Evolutionary conservation across 805 yeast species (phyloP).

Genomic region (Grigorovia transvaalensis): DNA sequence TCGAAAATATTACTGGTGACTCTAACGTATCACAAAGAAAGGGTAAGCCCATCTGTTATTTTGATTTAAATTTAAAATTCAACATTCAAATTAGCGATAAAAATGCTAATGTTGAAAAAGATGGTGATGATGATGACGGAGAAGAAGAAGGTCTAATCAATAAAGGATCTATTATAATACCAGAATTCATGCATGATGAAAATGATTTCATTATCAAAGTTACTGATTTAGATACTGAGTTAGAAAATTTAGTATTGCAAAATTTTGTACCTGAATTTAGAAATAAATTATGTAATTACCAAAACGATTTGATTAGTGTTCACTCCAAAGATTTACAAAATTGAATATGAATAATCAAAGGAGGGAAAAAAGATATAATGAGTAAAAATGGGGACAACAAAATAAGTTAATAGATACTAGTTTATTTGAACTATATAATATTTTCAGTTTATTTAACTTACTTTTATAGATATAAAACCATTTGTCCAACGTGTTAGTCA

Average conservation of each 20-base stretch:
- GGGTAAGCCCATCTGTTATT: slow-evolving; percentile 69
- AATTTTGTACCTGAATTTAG: slow-evolving; percentile 44
- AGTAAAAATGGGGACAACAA: not conserved
- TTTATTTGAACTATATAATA: too few relatives aligned
- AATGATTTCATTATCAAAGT: slow-evolving; percentile 53
- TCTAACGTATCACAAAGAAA: slow-evolving; percentile 79
- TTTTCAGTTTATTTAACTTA: not conserved
- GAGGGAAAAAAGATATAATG: too few relatives aligned
- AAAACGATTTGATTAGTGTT: slow-evolving; percentile 46
- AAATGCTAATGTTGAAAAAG: slow-evolving; percentile 17
- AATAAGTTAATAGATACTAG: not conserved
- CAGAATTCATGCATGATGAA: slow-evolving; percentile 73
- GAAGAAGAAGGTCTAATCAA: slow-evolving; percentile 29
- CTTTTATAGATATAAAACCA: slow-evolving; percentile 4
- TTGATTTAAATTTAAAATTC: slow-evolving; percentile 50
- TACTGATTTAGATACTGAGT: slow-evolving; percentile 30
- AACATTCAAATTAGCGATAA: slow-evolving; percentile 19
- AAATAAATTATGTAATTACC: slow-evolving; percentile 45
- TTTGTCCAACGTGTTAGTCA: not conserved
- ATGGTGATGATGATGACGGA: slow-evolving; percentile 1
- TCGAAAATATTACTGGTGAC: slow-evolving; percentile 52
- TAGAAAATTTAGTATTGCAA: slow-evolving; percentile 33
- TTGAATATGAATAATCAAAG: not conserved
- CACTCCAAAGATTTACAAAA: slow-evolving; percentile 60
- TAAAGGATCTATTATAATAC: slow-evolving; percentile 39